These are phyloP conservation scores for Carex cristatella DNA, from an alignment of 176 grass and related monocot species.

Conservation along the genomic window DNA sequence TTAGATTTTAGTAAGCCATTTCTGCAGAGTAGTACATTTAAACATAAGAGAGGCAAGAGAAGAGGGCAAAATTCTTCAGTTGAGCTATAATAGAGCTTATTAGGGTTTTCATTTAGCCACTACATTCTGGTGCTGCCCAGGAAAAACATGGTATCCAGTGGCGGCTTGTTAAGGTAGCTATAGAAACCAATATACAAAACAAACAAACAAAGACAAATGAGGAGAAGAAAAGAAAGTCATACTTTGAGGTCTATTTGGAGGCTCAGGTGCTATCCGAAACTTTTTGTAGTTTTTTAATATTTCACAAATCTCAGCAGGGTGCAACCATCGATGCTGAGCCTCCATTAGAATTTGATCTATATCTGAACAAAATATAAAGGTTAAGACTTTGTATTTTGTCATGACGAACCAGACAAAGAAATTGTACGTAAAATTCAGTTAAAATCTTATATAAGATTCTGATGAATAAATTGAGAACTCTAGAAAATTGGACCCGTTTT, in stretches of 20 bases:
- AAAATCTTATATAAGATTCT: background rate
- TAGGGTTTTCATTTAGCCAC: background rate
- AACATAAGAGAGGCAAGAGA: background rate
- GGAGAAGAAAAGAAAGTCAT: conserved; percentile 19
- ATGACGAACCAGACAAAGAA: background rate
- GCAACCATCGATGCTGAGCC: conserved; percentile 79
- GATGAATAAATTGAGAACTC: background rate
- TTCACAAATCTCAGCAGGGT: conserved; percentile 89
- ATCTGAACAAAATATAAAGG: conserved; percentile 48
- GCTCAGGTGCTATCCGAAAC: conserved; percentile 74
- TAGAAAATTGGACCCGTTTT: background rate
- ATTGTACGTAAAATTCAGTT: background rate
- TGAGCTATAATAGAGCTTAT: background rate
- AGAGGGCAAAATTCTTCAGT: background rate
- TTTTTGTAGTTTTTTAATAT: conserved; percentile 85
- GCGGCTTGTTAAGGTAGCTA: background rate
- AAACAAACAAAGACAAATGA: background rate
- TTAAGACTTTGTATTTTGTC: conserved; percentile 11
- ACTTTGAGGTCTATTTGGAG: conserved; percentile 87
- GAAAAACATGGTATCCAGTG: background rate
- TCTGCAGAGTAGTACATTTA: background rate
- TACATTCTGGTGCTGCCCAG: background rate
- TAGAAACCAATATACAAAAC: background rate
- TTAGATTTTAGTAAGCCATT: background rate
- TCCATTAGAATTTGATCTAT: conserved; percentile 86